Evolutionary conservation across 202 grass and related monocot species (phyloP).

Genomic region (Schoenoplectus tabernaemontani): DNA sequence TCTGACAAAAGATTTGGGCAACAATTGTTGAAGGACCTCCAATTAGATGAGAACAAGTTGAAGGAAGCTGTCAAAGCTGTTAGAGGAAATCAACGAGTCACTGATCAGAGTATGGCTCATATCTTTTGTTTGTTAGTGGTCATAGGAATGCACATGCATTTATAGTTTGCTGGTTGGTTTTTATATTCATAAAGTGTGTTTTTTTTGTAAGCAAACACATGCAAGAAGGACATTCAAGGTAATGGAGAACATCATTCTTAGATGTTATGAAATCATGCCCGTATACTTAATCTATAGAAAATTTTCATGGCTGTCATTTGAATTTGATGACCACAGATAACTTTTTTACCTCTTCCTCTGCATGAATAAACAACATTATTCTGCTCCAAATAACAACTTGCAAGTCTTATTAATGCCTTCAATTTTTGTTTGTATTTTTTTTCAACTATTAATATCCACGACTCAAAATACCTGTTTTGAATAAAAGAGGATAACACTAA

Average conservation of each 20-base stretch:
- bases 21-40: slow-evolving; percentile 65
- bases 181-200: neutral
- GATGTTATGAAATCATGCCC: neutral
- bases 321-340: neutral
- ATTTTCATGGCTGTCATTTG: neutral
- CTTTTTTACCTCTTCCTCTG: neutral
- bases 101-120: slow-evolving; percentile 76
- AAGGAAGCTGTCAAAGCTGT: slow-evolving; percentile 70
- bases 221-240: neutral
- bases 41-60: slow-evolving; percentile 55
- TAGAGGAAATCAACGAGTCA: slow-evolving; percentile 82
- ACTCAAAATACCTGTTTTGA: neutral
- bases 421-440: neutral
- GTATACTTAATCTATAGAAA: neutral
- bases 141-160: neutral
- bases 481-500: neutral
- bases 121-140: neutral
- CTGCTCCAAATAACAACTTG: neutral
- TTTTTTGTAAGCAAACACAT: neutral
- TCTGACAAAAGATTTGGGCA: slow-evolving; percentile 87
- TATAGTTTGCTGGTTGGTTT: neutral
- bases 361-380: neutral
- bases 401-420: neutral
- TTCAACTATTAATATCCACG: neutral
- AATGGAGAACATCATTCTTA: neutral